Evolutionary conservation across 768 basidiomycete species (phyloP).

Genomic region (Leucosporidium scottii): DNA sequence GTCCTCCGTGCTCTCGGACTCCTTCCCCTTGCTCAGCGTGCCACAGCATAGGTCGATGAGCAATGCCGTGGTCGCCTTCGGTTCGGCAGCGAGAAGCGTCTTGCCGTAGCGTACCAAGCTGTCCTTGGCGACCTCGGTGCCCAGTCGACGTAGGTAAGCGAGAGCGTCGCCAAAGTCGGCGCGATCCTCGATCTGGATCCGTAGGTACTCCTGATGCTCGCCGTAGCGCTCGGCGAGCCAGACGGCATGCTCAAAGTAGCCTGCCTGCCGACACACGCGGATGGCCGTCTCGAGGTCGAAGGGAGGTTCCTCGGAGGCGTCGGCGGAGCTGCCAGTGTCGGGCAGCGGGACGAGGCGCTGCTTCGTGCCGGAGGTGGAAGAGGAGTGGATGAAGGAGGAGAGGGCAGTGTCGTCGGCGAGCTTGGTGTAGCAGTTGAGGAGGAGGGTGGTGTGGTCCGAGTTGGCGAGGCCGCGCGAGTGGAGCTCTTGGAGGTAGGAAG

Average conservation of each 20-base stretch:
- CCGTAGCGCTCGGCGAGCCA: conserved; percentile 89
- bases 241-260: conserved; percentile 88
- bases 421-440: conserved; percentile 96
- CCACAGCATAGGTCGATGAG: conserved; percentile 87
- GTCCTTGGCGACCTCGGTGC: conserved; percentile 55
- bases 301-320: conserved; percentile 57
- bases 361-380: conserved; percentile 4
- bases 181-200: conserved; percentile 90
- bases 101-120: conserved; percentile 78
- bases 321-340: background rate
- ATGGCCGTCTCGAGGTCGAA: conserved; percentile 98
- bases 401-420: conserved; percentile 82
- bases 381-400: conserved; percentile 81
- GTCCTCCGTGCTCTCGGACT: background rate
- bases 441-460: conserved; percentile 89
- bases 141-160: conserved; percentile 67
- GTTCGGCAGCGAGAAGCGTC: conserved; percentile 70
- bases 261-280: conserved; percentile 89
- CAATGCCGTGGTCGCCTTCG: conserved; percentile 80
- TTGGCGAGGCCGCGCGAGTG: conserved; percentile 85
- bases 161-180: conserved; percentile 74
- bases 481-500: conserved; percentile 89
- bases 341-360: background rate
- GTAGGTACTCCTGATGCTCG: conserved; percentile 82
- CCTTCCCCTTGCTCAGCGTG: conserved; percentile 27